Evolutionary conservation across 441 rosid species (phyloP).

Genomic region (Cnidoscolus chayamansa): DNA sequence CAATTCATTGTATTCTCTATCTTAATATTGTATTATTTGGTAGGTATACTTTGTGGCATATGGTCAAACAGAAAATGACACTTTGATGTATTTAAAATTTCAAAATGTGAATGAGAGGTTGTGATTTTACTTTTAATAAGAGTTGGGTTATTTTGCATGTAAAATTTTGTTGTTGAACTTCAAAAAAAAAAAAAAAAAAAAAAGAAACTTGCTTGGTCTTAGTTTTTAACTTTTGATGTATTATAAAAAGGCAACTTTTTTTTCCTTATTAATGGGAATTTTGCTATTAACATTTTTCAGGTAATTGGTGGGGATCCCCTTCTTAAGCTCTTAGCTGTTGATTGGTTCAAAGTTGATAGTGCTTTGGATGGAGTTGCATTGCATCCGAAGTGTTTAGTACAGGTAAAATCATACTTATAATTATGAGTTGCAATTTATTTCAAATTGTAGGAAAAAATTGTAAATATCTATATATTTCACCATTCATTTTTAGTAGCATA

Average conservation of each 20-base stretch:
- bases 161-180: not conserved
- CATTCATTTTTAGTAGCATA: not conserved
- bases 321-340: slow-evolving; percentile 86
- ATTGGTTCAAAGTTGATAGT: slow-evolving; percentile 87
- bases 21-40: too few species aligned
- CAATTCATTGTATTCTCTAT: too few species aligned
- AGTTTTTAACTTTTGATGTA: too few species aligned
- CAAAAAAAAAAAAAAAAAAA: too few species aligned
- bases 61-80: too few species aligned
- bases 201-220: too few species aligned
- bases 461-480: not conserved
- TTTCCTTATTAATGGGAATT: not conserved
- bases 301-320: slow-evolving; percentile 92
- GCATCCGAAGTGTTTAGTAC: slow-evolving; percentile 84
- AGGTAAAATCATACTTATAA: slow-evolving; percentile 45
- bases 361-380: slow-evolving; percentile 60
- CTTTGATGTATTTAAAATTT: too few species aligned
- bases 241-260: not conserved
- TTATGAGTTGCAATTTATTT: not conserved
- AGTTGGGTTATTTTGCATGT: not conserved
- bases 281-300: slow-evolving; percentile 31
- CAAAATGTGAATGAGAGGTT: not conserved
- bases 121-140: not conserved
- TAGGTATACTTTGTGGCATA: too few species aligned
- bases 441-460: not conserved